Percentiles rank a stretch among this genome's conserved stretches.
These are phyloP conservation scores for Puccinia hordei DNA, from an alignment of 1,284 basidiomycete species.

Conservation along the genomic window DNA sequence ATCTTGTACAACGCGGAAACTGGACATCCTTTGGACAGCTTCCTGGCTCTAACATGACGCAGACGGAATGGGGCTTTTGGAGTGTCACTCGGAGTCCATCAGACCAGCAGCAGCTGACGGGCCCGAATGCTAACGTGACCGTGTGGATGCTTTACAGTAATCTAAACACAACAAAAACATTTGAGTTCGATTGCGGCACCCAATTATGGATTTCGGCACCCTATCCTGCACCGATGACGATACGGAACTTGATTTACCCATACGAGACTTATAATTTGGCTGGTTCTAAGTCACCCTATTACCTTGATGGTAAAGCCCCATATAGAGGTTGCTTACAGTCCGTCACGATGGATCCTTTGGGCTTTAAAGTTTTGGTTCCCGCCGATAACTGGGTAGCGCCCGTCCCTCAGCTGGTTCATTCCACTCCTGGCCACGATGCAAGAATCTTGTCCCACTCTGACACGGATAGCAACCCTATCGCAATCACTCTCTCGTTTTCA, in stretches of 20 bases:
- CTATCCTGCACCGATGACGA: constrained; percentile 66
- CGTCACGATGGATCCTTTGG: constrained; percentile 71
- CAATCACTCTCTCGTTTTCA: constrained; percentile 77
- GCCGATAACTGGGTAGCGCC: constrained; percentile 68
- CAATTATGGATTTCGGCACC: constrained; percentile 65
- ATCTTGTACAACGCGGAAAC: constrained; percentile 74
- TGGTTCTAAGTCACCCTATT: constrained; percentile 68
- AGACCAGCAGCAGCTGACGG: constrained; percentile 60
- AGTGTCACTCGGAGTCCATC: constrained; percentile 64
- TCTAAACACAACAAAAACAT: constrained; percentile 45
- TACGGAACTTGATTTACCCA: constrained; percentile 77
- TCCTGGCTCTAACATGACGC: constrained; percentile 76
- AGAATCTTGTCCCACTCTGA: constrained; percentile 66
- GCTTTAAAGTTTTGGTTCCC: constrained; percentile 80
- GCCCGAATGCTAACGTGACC: constrained; percentile 64
- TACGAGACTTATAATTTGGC: constrained; percentile 74
- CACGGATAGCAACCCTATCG: constrained; percentile 67
- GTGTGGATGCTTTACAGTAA: constrained; percentile 51
- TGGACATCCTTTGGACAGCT: constrained; percentile 76
- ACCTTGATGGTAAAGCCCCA: constrained; percentile 66
- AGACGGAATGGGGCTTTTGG: constrained; percentile 83
- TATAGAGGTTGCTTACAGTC: constrained; percentile 72
- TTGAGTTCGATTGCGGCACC: constrained; percentile 59
- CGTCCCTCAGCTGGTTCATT: constrained; percentile 73
- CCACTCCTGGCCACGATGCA: constrained; percentile 79